Evolutionary conservation across 2,329 filamentous ascomycete species (phyloP).

Genomic region (Colletotrichum sidae): DNA sequence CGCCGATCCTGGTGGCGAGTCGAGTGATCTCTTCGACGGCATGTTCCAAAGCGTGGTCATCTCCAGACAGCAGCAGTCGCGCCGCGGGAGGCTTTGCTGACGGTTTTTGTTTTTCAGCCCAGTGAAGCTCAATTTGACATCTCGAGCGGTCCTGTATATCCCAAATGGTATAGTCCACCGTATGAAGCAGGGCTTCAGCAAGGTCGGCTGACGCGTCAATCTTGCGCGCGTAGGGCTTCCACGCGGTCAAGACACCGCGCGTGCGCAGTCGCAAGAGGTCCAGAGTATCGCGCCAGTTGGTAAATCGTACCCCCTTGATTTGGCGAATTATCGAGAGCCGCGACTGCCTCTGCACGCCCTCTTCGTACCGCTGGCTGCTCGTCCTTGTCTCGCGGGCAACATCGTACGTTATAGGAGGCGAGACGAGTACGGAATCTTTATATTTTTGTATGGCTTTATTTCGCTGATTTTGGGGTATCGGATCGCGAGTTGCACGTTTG

Average conservation of each 20-base stretch:
- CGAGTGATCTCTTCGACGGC: constrained; percentile 24
- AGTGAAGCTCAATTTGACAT: constrained; percentile 39
- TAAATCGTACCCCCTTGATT: constrained; percentile 43
- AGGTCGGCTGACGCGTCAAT: constrained; percentile 40
- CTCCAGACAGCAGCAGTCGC: constrained; percentile 29
- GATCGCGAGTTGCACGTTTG: too few relatives aligned
- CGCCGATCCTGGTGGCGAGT: constrained; percentile 5
- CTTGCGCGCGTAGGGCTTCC: constrained; percentile 40
- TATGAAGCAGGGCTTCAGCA: constrained; percentile 35
- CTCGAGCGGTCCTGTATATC: constrained; percentile 45
- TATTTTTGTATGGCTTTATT: not conserved
- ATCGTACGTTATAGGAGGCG: constrained; percentile 39
- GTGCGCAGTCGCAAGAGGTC: constrained; percentile 52
- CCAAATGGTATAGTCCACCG: constrained; percentile 41
- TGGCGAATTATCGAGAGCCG: constrained; percentile 50
- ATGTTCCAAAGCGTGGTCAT: constrained; percentile 28
- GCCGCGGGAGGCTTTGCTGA: not conserved
- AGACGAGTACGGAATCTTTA: constrained; percentile 44
- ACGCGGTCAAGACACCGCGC: constrained; percentile 38
- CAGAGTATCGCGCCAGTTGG: constrained; percentile 56
- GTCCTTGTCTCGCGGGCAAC: constrained; percentile 29
- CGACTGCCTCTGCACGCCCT: constrained; percentile 50
- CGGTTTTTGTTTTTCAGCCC: constrained; percentile 5
- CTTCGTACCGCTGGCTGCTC: constrained; percentile 39
- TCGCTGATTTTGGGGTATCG: not conserved